Conservation (phyloP, 164 flowering plant species). For the Hamamelis virginiana region DNA sequence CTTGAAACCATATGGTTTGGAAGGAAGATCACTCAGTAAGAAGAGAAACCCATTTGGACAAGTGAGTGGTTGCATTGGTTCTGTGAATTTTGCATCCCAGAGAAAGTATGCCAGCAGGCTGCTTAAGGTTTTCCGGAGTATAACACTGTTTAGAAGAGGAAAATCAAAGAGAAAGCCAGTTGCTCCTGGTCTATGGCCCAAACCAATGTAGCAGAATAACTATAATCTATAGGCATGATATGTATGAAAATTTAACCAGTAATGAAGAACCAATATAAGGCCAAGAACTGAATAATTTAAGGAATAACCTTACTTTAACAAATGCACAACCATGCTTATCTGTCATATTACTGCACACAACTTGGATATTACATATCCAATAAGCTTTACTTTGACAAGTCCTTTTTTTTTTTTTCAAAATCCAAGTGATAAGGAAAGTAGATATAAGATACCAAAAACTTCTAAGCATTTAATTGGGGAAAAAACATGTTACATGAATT, state of each 20-base stretch:
- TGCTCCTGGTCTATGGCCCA: constrained; percentile 29
- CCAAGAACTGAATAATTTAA: not conserved
- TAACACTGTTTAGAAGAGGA: constrained; percentile 52
- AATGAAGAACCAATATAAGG: not conserved
- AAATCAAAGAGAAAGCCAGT: constrained; percentile 53
- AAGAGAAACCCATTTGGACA: constrained; percentile 55
- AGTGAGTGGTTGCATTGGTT: constrained; percentile 59
- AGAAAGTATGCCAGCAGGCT: constrained; percentile 65
- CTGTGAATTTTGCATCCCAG: constrained; percentile 68
- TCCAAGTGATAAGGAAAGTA: too few species aligned
- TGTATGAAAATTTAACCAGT: constrained; percentile 2
- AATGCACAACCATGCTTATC: too few species aligned
- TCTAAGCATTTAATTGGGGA: too few species aligned
- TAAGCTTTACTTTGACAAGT: not conserved
- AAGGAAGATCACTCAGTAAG: constrained; percentile 44
- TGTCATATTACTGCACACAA: not conserved
- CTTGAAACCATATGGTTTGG: constrained; percentile 32
- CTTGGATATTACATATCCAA: not conserved
- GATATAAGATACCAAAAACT: too few species aligned
- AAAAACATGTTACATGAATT: too few species aligned
- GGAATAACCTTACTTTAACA: too few species aligned
- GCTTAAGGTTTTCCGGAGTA: constrained; percentile 49
- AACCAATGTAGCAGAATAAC: constrained; percentile 22
- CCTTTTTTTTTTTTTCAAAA: too few species aligned
- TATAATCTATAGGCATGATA: too few species aligned